phyloP scores from a whole-genome alignment of 352 stramenopile species.

The Globisporangium emineosum region DNA sequence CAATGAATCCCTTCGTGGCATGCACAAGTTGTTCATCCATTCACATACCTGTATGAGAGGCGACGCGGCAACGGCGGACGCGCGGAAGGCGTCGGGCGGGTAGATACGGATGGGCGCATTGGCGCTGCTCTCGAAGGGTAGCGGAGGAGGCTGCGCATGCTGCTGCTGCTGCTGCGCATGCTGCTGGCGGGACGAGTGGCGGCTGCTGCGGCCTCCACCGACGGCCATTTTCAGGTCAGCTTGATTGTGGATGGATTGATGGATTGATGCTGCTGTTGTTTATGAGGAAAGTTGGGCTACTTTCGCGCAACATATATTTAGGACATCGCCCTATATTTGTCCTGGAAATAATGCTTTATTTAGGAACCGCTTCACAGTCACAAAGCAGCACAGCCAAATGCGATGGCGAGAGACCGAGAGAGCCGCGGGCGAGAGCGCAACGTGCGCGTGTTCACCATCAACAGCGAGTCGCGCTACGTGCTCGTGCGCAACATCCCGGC shows the following conservation, averaged over 20 bases:
- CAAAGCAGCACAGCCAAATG: background rate
- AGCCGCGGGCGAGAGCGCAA: constrained; percentile 3
- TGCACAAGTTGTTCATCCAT: too few species aligned
- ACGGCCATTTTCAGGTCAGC: background rate
- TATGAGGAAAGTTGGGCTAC: too few species aligned
- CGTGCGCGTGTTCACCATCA: constrained; percentile 58
- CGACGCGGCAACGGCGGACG: constrained; percentile 12
- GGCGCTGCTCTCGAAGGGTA: constrained; percentile 30
- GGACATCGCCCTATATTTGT: too few species aligned
- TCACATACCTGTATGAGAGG: constrained; percentile 13
- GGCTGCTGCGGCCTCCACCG: constrained; percentile 3
- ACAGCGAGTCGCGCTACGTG: constrained; percentile 55
- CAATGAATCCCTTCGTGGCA: background rate
- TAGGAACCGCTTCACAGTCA: too few species aligned
- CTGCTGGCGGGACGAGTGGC: constrained; percentile 7
- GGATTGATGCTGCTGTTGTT: too few species aligned
- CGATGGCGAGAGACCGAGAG: constrained; percentile 3
- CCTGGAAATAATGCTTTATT: too few species aligned
- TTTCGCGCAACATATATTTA: too few species aligned
- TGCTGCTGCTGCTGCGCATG: constrained; percentile 10
- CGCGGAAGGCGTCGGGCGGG: constrained; percentile 29
- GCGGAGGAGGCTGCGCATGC: constrained; percentile 9
- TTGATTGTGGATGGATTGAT: too few species aligned
- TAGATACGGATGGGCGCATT: constrained; percentile 62
- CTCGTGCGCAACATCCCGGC: constrained; percentile 62